phyloP scores from a whole-genome alignment of 805 yeast species.

The Saccharomycopsis fodiens region DNA sequence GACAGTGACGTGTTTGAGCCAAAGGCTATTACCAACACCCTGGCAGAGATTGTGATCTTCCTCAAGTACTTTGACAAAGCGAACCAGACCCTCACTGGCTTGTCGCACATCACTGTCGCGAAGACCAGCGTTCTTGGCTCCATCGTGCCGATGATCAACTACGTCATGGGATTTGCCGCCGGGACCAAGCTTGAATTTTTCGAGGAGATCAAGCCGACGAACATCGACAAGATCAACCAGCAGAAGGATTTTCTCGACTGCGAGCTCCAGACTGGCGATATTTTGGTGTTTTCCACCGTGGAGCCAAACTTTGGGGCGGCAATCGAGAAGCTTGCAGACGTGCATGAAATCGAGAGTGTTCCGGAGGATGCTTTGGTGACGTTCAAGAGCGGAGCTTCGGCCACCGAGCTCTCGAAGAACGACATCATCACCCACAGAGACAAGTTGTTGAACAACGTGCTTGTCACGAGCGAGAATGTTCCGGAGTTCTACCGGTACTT shows the following conservation, averaged over 20 bases:
- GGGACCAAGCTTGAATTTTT: constrained; percentile 32
- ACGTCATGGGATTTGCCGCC: constrained; percentile 32
- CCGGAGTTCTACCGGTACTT: constrained; percentile 46
- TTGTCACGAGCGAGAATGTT: constrained; percentile 1
- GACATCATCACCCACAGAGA: constrained; percentile 15
- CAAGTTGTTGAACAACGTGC: constrained; percentile 15
- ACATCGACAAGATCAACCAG: constrained; percentile 38
- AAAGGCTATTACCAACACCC: constrained; percentile 11
- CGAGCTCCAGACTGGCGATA: constrained; percentile 65
- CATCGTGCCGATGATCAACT: constrained; percentile 34
- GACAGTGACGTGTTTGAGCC: constrained; percentile 1
- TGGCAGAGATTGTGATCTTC: constrained; percentile 33
- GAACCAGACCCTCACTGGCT: constrained; percentile 50
- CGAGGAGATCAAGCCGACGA: constrained; percentile 57
- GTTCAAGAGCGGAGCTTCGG: neutral
- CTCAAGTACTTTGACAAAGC: constrained; percentile 61
- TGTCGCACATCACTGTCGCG: constrained; percentile 49
- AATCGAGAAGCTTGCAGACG: constrained; percentile 2
- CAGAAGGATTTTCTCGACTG: constrained; percentile 41
- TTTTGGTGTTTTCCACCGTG: constrained; percentile 32
- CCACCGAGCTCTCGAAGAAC: neutral
- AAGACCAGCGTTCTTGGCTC: constrained; percentile 34
- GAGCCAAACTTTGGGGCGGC: constrained; percentile 18
- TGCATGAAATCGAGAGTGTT: constrained; percentile 21
- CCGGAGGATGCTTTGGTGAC: constrained; percentile 17